These are phyloP conservation scores for Pseudocercospora crystallina DNA, from an alignment of 2,329 filamentous ascomycete genomes.

Conservation along the genomic window DNA sequence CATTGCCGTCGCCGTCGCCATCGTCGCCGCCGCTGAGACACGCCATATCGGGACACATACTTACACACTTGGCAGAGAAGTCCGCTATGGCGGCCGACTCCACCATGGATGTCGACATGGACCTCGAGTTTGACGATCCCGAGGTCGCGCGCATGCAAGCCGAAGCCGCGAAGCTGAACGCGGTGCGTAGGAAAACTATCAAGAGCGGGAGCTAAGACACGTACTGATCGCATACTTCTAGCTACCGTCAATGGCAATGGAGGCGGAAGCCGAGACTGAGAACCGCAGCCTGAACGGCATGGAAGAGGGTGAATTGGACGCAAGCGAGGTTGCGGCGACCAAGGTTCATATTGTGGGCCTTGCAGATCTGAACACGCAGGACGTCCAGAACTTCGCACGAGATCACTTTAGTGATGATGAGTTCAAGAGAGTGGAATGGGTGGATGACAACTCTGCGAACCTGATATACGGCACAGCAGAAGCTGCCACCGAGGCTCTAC, in stretches of 20 bases:
- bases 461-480: slow-evolving; percentile 67
- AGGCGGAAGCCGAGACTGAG: slow-evolving; percentile 27
- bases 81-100: slow-evolving; percentile 6
- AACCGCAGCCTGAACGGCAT: slow-evolving; percentile 28
- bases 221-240: slow-evolving; percentile 21
- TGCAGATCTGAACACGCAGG: slow-evolving; percentile 74
- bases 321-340: slow-evolving; percentile 44
- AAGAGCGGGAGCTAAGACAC: background rate
- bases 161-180: slow-evolving; percentile 29
- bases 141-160: slow-evolving; percentile 35
- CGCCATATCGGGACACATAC: too few relatives aligned
- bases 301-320: slow-evolving; percentile 36
- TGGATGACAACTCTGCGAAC: slow-evolving; percentile 89
- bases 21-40: too few relatives aligned
- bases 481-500: slow-evolving; percentile 55
- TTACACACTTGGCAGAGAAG: too few relatives aligned
- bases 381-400: slow-evolving; percentile 68
- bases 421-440: slow-evolving; percentile 78
- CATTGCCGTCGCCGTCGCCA: too few relatives aligned
- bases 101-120: slow-evolving; percentile 25
- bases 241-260: slow-evolving; percentile 19
- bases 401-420: slow-evolving; percentile 62
- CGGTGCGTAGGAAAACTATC: slow-evolving; percentile 22
- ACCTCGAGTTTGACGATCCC: slow-evolving; percentile 36
- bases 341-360: slow-evolving; percentile 86